Evolutionary conservation across 306 rosid genomes (phyloP).

Genomic region (Castanospermum australe): DNA sequence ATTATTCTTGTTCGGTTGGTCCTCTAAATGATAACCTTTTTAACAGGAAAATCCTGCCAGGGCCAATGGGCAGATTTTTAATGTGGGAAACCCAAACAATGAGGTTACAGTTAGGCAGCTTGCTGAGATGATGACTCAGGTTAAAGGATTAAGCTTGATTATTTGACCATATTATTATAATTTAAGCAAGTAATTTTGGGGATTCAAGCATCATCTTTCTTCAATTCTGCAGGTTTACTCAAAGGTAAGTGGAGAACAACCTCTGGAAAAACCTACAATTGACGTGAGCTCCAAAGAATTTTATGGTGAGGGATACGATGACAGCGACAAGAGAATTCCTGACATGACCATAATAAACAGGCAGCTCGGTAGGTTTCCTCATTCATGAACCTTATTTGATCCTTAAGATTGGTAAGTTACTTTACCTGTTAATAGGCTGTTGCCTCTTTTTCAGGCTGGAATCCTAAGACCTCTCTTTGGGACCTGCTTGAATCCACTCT

Average conservation of each 20-base stretch:
- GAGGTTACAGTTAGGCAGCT: constrained; percentile 98
- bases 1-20: constrained; percentile 10
- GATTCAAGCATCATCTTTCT: background rate
- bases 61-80: constrained; percentile 87
- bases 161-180: background rate
- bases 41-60: constrained; percentile 86
- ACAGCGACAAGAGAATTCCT: constrained; percentile 92
- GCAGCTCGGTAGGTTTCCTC: constrained; percentile 68
- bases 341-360: constrained; percentile 91
- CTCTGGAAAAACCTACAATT: constrained; percentile 59
- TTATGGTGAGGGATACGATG: constrained; percentile 91
- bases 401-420: background rate
- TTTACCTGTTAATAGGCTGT: constrained; percentile 8
- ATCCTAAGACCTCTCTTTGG: constrained; percentile 89
- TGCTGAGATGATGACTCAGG: constrained; percentile 93
- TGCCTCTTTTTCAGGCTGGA: constrained; percentile 61
- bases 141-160: constrained; percentile 24
- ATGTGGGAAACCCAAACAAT: constrained; percentile 94
- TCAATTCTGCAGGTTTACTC: constrained; percentile 63
- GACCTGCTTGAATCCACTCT: constrained; percentile 91
- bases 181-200: background rate
- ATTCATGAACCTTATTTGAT: background rate
- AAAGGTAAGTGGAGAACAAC: constrained; percentile 73
- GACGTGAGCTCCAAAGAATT: constrained; percentile 91
- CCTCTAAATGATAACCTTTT: background rate